Percentiles rank a stretch among this genome's conserved stretches.
These are phyloP conservation scores for Rhizophlyctis rosea DNA, from an alignment of 192 early-diverging fungal species.

Conservation along the genomic window DNA sequence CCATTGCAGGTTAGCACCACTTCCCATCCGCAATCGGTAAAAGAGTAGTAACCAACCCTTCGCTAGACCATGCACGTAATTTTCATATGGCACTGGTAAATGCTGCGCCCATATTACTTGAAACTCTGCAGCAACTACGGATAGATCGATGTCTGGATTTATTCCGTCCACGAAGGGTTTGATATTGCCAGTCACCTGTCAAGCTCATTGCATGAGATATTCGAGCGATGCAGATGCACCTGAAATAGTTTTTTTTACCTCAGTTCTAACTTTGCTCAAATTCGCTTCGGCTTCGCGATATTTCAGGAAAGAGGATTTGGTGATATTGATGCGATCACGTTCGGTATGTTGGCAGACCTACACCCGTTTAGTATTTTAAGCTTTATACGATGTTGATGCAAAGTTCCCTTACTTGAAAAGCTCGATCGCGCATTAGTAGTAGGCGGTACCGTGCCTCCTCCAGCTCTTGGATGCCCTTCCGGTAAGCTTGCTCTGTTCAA, in stretches of 20 bases:
- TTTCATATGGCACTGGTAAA: slow-evolving; percentile 24
- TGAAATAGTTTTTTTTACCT: no score
- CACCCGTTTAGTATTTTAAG: no score
- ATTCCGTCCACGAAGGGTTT: slow-evolving; percentile 11
- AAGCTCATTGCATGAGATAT: no score
- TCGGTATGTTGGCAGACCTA: slow-evolving; percentile 4
- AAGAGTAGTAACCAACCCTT: slow-evolving; percentile 23
- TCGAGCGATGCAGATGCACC: no score
- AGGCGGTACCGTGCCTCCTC: slow-evolving; percentile 13
- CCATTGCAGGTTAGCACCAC: no score
- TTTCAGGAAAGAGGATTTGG: background rate
- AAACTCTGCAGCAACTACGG: slow-evolving; percentile 6
- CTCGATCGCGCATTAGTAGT: background rate
- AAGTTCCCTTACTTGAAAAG: no score
- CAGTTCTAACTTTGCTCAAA: background rate
- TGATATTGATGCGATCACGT: background rate
- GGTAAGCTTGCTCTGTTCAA: slow-evolving; percentile 15
- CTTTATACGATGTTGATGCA: no score
- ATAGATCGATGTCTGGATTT: slow-evolving; percentile 5
- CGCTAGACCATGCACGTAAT: slow-evolving; percentile 14
- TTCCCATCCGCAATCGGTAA: no score
- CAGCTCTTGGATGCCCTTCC: slow-evolving; percentile 14
- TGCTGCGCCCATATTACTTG: slow-evolving; percentile 10
- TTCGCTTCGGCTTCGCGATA: slow-evolving; percentile 5
- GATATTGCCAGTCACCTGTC: no score